Percentiles rank a stretch among this genome's conserved stretches.
phyloP scores from a whole-genome alignment of 108 stramenopile species.

The Cyclotella atomus region DNA sequence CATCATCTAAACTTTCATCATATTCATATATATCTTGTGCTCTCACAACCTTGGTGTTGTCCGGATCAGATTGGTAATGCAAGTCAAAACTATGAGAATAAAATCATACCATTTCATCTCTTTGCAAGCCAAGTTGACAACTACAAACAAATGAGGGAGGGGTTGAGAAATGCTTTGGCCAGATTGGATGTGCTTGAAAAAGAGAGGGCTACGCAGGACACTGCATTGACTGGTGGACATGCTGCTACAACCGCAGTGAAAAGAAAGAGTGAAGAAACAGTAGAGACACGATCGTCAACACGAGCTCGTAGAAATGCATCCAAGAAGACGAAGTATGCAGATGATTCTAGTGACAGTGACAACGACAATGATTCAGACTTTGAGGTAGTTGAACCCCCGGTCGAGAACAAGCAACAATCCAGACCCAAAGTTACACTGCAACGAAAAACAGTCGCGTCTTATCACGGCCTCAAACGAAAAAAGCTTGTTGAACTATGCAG shows the following conservation, averaged over 20 bases:
- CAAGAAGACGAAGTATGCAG: not conserved
- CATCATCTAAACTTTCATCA: not conserved
- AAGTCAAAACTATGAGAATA: conserved; percentile 16
- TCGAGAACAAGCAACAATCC: not conserved
- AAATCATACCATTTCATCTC: conserved; percentile 18
- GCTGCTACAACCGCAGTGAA: not conserved
- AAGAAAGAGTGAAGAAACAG: not conserved
- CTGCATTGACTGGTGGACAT: not conserved
- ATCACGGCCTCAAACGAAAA: conserved; percentile 51
- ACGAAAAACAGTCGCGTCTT: conserved; percentile 20
- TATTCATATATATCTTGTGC: not conserved
- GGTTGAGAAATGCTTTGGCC: conserved; percentile 17
- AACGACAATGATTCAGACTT: conserved; percentile 24
- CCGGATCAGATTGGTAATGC: not conserved
- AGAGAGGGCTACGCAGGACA: not conserved
- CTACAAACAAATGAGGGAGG: conserved; percentile 22
- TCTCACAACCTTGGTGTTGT: not conserved
- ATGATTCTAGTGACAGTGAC: conserved; percentile 5
- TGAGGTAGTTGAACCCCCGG: not conserved
- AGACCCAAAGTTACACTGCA: conserved; percentile 8
- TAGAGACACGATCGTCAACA: not conserved
- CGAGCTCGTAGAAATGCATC: conserved; percentile 13
- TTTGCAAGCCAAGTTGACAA: conserved; percentile 26
- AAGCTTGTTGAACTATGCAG: conserved; percentile 51
- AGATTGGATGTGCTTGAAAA: conserved; percentile 31